A percentile compares a stretch with the other conserved stretches of the same genome.
These are phyloP conservation scores for Bjerkandera adusta DNA, from an alignment of 1,284 basidiomycete genomes.

Conservation along the genomic window DNA sequence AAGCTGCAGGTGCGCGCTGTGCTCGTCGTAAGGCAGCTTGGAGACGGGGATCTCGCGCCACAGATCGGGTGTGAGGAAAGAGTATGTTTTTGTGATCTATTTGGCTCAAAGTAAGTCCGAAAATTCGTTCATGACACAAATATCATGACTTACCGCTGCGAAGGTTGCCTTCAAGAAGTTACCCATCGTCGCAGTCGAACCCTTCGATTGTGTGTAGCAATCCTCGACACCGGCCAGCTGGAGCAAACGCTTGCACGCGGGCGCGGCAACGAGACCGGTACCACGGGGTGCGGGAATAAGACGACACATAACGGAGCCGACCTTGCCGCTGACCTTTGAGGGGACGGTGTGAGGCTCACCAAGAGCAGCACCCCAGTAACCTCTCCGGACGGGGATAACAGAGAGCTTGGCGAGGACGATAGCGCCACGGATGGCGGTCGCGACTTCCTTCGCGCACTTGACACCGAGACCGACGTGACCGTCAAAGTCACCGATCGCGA, in stretches of 20 bases:
- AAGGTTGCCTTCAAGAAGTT: constrained; percentile 99
- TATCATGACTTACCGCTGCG: constrained; percentile 68
- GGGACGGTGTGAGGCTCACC: constrained; percentile 99
- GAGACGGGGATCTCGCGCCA: constrained; percentile 94
- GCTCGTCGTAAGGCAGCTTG: constrained; percentile 91
- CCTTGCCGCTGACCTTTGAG: constrained; percentile 97
- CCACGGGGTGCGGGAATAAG: constrained; percentile 98
- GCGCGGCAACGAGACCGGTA: constrained; percentile 99
- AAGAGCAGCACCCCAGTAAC: constrained; percentile 99
- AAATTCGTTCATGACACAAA: too few species aligned
- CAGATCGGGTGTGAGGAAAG: constrained; percentile 96
- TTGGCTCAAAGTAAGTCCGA: too few species aligned
- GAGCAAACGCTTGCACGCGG: constrained; percentile 94
- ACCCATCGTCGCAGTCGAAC: constrained; percentile 98
- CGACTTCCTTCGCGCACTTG: constrained; percentile 99
- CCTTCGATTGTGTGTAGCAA: constrained; percentile 94
- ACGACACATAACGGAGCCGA: constrained; percentile 99
- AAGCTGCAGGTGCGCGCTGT: constrained; percentile 87
- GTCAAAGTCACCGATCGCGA: constrained; percentile 98
- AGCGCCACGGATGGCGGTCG: constrained; percentile 97
- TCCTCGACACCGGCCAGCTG: constrained; percentile 98
- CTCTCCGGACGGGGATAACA: constrained; percentile 94
- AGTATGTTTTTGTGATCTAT: constrained; percentile 95
- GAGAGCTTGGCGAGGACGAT: constrained; percentile 97
- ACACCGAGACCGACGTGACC: constrained; percentile 99